These are phyloP conservation scores for Castanospermum australe DNA, from an alignment of 306 rosid species.

Conservation along the genomic window DNA sequence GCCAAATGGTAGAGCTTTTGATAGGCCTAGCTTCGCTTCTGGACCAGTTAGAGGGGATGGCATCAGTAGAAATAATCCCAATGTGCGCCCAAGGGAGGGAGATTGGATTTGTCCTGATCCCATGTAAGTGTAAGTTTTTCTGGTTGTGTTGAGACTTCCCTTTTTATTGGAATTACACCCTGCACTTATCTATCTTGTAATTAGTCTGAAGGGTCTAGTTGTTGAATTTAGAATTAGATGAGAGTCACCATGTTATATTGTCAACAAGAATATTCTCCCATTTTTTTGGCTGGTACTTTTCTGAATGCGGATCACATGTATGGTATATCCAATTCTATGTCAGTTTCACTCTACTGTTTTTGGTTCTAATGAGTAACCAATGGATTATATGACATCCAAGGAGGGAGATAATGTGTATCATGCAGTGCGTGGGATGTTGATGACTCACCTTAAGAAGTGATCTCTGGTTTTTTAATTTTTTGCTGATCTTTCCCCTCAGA, in stretches of 20 bases:
- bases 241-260: not conserved
- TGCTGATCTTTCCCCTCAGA: not conserved
- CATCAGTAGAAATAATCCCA: constrained; percentile 70
- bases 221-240: not conserved
- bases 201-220: not conserved
- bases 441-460: not conserved
- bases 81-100: constrained; percentile 90
- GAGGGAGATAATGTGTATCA: not conserved
- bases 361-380: not conserved
- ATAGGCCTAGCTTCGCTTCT: constrained; percentile 58
- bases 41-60: constrained; percentile 76
- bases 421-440: not conserved
- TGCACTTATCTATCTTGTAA: not conserved
- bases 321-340: not conserved
- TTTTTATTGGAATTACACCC: not conserved
- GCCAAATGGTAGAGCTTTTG: constrained; percentile 73
- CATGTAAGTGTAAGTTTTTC: constrained; percentile 51
- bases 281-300: not conserved
- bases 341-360: too few species aligned
- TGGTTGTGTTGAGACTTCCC: not conserved
- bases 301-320: too few species aligned
- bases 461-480: not conserved
- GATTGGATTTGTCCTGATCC: constrained; percentile 91
- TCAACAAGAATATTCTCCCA: not conserved
- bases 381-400: not conserved